Conservation (phyloP, 345 rosid genomes). For the Populus tremula region DNA sequence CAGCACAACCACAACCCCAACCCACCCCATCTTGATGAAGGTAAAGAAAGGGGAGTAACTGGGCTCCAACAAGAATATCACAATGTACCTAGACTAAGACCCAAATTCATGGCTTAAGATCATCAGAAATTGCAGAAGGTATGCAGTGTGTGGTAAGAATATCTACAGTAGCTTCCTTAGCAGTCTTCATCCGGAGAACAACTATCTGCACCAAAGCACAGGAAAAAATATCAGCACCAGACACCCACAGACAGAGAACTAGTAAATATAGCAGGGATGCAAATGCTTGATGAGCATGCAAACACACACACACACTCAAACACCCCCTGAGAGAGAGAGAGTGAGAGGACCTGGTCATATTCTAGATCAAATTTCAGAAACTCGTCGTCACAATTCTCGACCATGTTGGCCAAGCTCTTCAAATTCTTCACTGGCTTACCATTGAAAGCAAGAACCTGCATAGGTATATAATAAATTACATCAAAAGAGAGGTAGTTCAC, state of each 20-base stretch:
- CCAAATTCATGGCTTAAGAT: slow-evolving; percentile 47
- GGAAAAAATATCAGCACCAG: background rate
- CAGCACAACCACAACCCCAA: background rate
- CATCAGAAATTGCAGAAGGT: slow-evolving; percentile 86
- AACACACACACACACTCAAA: background rate
- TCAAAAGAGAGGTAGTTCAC: background rate
- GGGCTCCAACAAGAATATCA: background rate
- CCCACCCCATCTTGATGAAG: background rate
- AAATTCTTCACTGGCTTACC: slow-evolving; percentile 84
- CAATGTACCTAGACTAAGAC: background rate
- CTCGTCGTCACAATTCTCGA: slow-evolving; percentile 77
- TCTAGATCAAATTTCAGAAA: slow-evolving; percentile 81
- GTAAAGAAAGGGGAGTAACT: background rate
- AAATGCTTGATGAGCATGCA: background rate
- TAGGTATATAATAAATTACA: background rate
- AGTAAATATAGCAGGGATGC: background rate
- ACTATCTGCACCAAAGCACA: slow-evolving; percentile 52
- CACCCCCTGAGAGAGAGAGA: background rate
- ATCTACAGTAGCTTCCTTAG: slow-evolving; percentile 78
- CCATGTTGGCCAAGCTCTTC: slow-evolving; percentile 78
- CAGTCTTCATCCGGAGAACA: slow-evolving; percentile 66
- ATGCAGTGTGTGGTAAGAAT: slow-evolving; percentile 85
- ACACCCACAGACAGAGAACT: background rate
- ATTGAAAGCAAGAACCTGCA: slow-evolving; percentile 81
- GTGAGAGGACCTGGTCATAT: slow-evolving; percentile 68